phyloP scores from a whole-genome alignment of 2,329 filamentous ascomycete species.

The Alternaria brassicae region DNA sequence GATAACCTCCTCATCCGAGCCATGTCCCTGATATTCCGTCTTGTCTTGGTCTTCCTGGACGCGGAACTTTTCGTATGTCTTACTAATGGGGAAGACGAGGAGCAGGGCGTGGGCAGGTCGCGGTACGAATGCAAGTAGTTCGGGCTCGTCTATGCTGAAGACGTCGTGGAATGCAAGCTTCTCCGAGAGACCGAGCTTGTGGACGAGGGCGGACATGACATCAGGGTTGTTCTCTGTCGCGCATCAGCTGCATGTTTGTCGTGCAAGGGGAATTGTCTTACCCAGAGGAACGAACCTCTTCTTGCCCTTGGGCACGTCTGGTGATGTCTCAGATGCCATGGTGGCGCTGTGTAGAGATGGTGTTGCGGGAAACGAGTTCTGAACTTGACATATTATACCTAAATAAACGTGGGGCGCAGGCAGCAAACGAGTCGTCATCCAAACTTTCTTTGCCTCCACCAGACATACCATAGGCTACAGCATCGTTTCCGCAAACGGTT shows the following conservation, averaged over 20 bases:
- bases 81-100: conserved; percentile 86
- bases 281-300: conserved; percentile 52
- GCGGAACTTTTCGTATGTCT: conserved; percentile 79
- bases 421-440: conserved; percentile 23
- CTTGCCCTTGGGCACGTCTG: conserved; percentile 40
- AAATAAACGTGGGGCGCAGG: conserved; percentile 25
- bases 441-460: neutral
- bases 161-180: conserved; percentile 86
- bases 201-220: conserved; percentile 85
- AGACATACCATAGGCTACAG: neutral
- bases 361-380: conserved; percentile 18
- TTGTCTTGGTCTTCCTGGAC: conserved; percentile 72
- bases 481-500: neutral
- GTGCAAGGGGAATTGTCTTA: conserved; percentile 18
- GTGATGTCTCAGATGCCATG: conserved; percentile 41
- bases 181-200: conserved; percentile 83
- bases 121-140: conserved; percentile 84
- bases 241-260: conserved; percentile 19
- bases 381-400: conserved; percentile 9
- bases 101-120: conserved; percentile 87
- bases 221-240: conserved; percentile 77
- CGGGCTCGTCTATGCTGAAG: conserved; percentile 85
- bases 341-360: conserved; percentile 15
- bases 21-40: conserved; percentile 71
- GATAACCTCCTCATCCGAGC: conserved; percentile 75